Evolutionary conservation across 2,329 filamentous ascomycete genomes (phyloP), one percentile per base, ranked within the genome.

Genomic region (Fusarium luffae): DNA sequence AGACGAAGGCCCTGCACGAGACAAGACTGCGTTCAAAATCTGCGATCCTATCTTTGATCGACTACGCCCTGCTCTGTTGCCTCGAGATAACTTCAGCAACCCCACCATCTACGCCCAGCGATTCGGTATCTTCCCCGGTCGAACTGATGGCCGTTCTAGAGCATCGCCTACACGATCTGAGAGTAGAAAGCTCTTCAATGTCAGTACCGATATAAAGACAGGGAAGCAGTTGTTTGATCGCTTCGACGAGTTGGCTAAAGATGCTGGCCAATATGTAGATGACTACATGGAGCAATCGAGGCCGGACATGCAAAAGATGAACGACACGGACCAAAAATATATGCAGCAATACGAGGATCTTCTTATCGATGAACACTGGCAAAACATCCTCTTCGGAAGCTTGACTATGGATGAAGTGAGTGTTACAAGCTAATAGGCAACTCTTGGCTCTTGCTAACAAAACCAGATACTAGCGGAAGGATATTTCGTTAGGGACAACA

Each of bases 351-450:
- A 73, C n/a, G 66, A 76, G 18, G 59, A 71, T 16, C 44, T 78
- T 12, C 37, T 72, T 8, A 54, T 74, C 10, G 77, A 79, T n/a
- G 75, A 79, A 19, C 66, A 74, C 28, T 79, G 77, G 77, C 77
- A 79, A 49, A 60, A 43, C 7, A 52, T 74, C 3, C 44, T 79
- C 3, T 78, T 78, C 19, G 60, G 65, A n/a, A 74, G 72, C 18
- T 30, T 77, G 40, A 78, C 76, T 7, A 77, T 77, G 56, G 74
- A 78, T n/a, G 77, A 79, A 57, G 77, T 74, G 49, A 55, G 63
- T 54, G 4, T 13, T 28, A 7, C 10, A 37, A 27, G 52, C 14
- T n/a, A 14, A 12, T 12, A 32, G 19, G 7, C 16, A 25, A 23
- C 21, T 19, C 41, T 27, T 30, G 23, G n/a, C 18, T 11, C 27